A percentile compares a stretch with the other conserved stretches of the same genome.
Evolutionary conservation across 2,329 filamentous ascomycete species (phyloP).

Genomic region (Mariannaea sp.): DNA sequence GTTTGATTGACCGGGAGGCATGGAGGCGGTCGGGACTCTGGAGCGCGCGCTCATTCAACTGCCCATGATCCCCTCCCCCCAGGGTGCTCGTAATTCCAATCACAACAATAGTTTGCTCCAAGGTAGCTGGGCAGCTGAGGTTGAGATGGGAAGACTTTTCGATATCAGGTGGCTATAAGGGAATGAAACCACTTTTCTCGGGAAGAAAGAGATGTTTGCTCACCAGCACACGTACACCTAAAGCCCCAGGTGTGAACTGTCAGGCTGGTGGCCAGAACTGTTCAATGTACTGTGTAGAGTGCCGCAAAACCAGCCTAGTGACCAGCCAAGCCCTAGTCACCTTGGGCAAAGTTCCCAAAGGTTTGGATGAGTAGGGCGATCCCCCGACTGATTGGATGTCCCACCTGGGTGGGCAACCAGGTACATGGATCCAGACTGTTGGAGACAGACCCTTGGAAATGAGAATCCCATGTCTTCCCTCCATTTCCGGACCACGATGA

Average conservation of each 20-base stretch:
- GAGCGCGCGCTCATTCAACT: constrained; percentile 12
- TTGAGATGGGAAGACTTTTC: neutral
- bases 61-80: constrained; percentile 10
- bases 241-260: constrained; percentile 2
- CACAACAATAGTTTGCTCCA: constrained; percentile 1
- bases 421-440: constrained; percentile 26
- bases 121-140: constrained; percentile 2
- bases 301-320: constrained; percentile 18
- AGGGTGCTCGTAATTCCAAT: neutral
- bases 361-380: constrained; percentile 28
- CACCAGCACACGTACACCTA: neutral
- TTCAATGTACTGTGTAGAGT: too few species aligned
- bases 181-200: constrained; percentile 1
- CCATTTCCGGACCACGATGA: constrained; percentile 4
- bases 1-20: neutral
- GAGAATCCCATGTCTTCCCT: constrained; percentile 18
- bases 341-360: constrained; percentile 24
- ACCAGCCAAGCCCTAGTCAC: constrained; percentile 17
- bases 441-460: constrained; percentile 19
- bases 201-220: constrained; percentile 7
- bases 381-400: constrained; percentile 29
- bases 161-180: constrained; percentile 1
- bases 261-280: neutral
- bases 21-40: neutral
- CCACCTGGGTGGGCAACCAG: constrained; percentile 22